A percentile compares a stretch with the other conserved stretches of the same genome.
Evolutionary conservation across 495 filamentous ascomycete genomes (phyloP).

Genomic region (Tetracladium setigerum): DNA sequence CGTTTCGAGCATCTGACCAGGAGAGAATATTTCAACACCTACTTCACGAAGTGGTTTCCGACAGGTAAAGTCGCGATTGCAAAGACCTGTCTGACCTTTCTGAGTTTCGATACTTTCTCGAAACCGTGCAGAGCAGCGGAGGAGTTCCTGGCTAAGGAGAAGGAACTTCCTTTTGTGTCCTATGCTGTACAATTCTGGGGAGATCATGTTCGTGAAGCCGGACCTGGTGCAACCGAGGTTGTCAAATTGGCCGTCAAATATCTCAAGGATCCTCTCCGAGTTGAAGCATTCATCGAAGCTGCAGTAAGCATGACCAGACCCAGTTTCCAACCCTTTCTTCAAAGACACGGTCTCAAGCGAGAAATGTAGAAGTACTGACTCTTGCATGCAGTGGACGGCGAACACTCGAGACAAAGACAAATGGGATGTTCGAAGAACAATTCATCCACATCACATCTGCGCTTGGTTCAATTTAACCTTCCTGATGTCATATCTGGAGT

Average conservation of each 20-base stretch:
- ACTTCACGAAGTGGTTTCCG: conserved; percentile 13
- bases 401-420: conserved; percentile 11
- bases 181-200: conserved; percentile 26
- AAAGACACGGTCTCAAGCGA: too few relatives aligned
- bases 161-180: conserved; percentile 12
- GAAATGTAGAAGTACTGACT: too few relatives aligned
- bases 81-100: conserved; percentile 14
- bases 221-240: neutral
- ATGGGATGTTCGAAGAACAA: conserved; percentile 24
- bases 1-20: conserved; percentile 19
- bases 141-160: conserved; percentile 15
- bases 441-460: conserved; percentile 20
- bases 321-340: too few relatives aligned
- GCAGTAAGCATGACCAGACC: neutral
- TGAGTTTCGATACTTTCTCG: conserved; percentile 16
- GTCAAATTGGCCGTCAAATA: conserved; percentile 6
- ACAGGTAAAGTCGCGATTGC: conserved; percentile 12
- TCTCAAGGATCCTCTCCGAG: conserved; percentile 7
- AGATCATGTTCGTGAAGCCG: conserved; percentile 19
- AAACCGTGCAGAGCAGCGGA: conserved; percentile 10
- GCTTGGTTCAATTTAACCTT: conserved; percentile 24
- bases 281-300: conserved; percentile 22
- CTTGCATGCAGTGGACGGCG: conserved; percentile 13
- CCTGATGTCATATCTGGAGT: conserved; percentile 5
- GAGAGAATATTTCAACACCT: conserved; percentile 21